These are phyloP conservation scores for Cynanchum wilfordii DNA, from an alignment of 257 asterid genomes.

Conservation along the genomic window DNA sequence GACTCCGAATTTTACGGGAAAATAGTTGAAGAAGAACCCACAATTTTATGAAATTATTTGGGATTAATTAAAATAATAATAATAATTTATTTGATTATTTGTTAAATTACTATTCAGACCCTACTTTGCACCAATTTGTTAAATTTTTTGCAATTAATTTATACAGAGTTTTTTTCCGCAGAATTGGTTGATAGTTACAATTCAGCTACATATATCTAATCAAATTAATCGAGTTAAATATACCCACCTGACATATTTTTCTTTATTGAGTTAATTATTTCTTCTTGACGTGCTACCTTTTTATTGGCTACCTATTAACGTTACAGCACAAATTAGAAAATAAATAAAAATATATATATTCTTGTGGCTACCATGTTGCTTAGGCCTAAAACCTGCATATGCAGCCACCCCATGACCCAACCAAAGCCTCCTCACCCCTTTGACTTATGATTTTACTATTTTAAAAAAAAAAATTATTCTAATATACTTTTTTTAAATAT, in stretches of 20 bases:
- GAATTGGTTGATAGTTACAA: not conserved
- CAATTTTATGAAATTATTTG: not conserved
- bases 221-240: not conserved
- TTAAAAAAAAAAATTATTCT: no score
- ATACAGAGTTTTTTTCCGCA: not conserved
- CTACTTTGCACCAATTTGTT: not conserved
- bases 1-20: not conserved
- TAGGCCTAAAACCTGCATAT: constrained; percentile 4
- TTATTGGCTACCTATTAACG: not conserved
- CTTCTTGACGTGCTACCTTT: not conserved
- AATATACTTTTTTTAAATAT: no score
- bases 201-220: not conserved
- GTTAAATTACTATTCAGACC: not conserved
- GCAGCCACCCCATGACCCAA: not conserved
- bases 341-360: not conserved
- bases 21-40: no score
- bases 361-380: constrained; percentile 5
- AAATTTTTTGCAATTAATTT: not conserved
- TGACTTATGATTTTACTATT: not conserved
- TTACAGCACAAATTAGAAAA: not conserved
- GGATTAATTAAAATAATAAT: not conserved
- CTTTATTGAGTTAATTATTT: not conserved
- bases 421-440: not conserved
- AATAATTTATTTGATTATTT: no score
- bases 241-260: not conserved